Base-by-base conservation (phyloP, 2,329 filamentous ascomycete species). In the Emydomyces testavorans region DNA sequence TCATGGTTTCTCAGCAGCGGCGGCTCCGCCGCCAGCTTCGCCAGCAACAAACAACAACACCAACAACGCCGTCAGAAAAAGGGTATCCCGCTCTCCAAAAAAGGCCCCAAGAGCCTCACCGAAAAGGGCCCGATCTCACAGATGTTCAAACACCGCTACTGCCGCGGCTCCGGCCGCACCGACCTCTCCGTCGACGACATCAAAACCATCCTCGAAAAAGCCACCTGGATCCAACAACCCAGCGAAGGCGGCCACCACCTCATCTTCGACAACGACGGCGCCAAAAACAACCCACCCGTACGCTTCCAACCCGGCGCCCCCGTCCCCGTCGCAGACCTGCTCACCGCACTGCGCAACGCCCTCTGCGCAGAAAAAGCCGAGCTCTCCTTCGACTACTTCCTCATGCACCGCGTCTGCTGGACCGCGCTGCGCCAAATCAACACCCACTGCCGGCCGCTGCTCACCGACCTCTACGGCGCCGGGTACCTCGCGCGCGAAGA, bases 341-440 rank as follows among this genome's bases (percentile, higher is more conserved):
- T 59, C 20, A 51, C 52, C 3, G 24, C 48, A 2, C 58, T 72
- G 1, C 53, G 56, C 1, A 50, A 62, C 8, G 57, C 64, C 0
- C 57, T 73, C 1, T 54, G 68, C 1, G 56, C 52, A 5, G 71
- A 73, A 51, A 47, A 58, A 0, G 2, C 64, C 1, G 64, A 69
- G 50, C 43, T 70, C 3, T 52, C 79, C 0, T 68, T 71, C 42
- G 66, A 70, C n/a, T 69, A 70, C 46, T 52, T 71, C 24, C 11
- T 38, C 4, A 53, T 74, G 50, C 71, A 72, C 52, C 61, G 63
- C 2, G 46, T 49, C 21, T 68, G 64, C 57, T 73, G 68, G 68
- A 51, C 50, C 11, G 39, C 70, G 2, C 60, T 74, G 28, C 45
- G 39, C 26, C 32, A 40, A 13, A 35, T 49, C 20, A 44, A 49